phyloP scores from a whole-genome alignment of 805 yeast genomes.

The Cyberlindnera mrakii region DNA sequence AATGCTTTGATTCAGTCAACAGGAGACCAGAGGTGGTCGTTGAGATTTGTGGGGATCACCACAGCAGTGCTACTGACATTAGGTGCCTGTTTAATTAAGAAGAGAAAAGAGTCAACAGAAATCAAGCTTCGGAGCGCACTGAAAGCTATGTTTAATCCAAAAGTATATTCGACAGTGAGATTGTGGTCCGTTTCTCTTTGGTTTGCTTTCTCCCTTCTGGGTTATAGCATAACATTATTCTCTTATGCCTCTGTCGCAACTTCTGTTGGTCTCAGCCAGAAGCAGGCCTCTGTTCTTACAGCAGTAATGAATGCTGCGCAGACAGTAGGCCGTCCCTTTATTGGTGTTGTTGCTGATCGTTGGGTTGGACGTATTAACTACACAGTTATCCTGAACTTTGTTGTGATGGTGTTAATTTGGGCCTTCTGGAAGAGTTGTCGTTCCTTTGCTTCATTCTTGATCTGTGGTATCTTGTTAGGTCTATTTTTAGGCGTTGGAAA shows the following conservation, averaged over 20 bases:
- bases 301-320: conserved; percentile 43
- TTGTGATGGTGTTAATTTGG: conserved; percentile 31
- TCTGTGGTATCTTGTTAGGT: conserved; percentile 39
- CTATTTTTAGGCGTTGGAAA: conserved; percentile 37
- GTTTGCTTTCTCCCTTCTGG: conserved; percentile 32
- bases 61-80: conserved; percentile 29
- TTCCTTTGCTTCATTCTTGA: conserved; percentile 32
- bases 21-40: conserved; percentile 42
- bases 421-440: conserved; percentile 42
- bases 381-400: conserved; percentile 31
- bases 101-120: conserved; percentile 21
- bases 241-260: conserved; percentile 42
- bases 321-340: conserved; percentile 40
- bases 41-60: conserved; percentile 39
- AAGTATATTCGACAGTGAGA: conserved; percentile 23
- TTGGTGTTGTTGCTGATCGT: conserved; percentile 41
- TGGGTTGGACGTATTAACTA: conserved; percentile 39
- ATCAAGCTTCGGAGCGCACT: conserved; percentile 9
- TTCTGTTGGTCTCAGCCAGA: conserved; percentile 38
- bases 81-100: conserved; percentile 32
- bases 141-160: conserved; percentile 24
- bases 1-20: conserved; percentile 35
- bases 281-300: conserved; percentile 39
- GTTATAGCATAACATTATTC: conserved; percentile 38
- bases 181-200: conserved; percentile 28